A percentile compares a stretch with the other conserved stretches of the same genome.
phyloP scores from a whole-genome alignment of 805 yeast species.

The Blastobotrys chiropterorum region DNA sequence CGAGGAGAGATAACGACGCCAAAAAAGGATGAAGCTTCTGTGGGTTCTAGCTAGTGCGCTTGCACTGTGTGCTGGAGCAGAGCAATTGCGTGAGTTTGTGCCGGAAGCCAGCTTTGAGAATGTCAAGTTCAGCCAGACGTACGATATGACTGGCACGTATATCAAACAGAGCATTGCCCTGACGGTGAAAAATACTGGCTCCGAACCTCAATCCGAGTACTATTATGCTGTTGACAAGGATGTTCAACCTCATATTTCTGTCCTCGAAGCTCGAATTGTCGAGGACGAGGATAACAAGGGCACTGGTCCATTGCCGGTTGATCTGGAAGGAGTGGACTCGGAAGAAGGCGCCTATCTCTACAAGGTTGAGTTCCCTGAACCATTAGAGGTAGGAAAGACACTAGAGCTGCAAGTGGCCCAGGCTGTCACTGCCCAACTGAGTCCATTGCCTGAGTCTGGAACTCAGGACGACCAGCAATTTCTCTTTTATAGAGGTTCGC shows the following conservation, averaged over 20 bases:
- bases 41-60: neutral
- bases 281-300: slow-evolving; percentile 24
- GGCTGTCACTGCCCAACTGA: slow-evolving; percentile 41
- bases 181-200: slow-evolving; percentile 51
- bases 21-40: neutral
- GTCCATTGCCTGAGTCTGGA: slow-evolving; percentile 61
- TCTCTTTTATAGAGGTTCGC: slow-evolving; percentile 47
- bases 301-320: slow-evolving; percentile 20
- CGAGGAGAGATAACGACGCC: neutral
- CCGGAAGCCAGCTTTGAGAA: slow-evolving; percentile 3
- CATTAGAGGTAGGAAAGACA: slow-evolving; percentile 58
- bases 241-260: slow-evolving; percentile 37
- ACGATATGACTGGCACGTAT: slow-evolving; percentile 48
- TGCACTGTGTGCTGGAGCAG: neutral
- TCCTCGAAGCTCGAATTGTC: slow-evolving; percentile 37
- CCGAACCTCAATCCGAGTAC: slow-evolving; percentile 50
- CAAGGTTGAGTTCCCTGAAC: slow-evolving; percentile 50
- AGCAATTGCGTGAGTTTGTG: neutral
- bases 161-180: slow-evolving; percentile 55
- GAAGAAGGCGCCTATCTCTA: slow-evolving; percentile 35
- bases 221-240: slow-evolving; percentile 51
- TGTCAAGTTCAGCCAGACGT: slow-evolving; percentile 1
- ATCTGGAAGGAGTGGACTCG: slow-evolving; percentile 27
- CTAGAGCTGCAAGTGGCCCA: slow-evolving; percentile 44
- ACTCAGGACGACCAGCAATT: slow-evolving; percentile 56